Conservation (phyloP, 2,329 filamentous ascomycete species). For the Xylariales sp. region DNA sequence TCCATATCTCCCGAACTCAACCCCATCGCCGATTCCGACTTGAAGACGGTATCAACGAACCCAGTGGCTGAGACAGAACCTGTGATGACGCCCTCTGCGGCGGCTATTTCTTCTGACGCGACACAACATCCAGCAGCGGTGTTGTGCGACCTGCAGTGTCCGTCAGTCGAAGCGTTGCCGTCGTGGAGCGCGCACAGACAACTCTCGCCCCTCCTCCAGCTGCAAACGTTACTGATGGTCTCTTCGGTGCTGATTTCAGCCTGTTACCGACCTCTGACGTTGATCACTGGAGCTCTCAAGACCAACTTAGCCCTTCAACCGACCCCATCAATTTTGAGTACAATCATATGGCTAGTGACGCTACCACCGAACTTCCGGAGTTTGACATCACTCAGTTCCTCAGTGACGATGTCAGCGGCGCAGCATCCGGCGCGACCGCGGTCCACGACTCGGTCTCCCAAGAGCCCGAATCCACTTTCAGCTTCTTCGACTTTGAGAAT, state of each 20-base stretch:
- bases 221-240: constrained; percentile 71
- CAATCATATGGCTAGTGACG: constrained; percentile 74
- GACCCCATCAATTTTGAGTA: constrained; percentile 72
- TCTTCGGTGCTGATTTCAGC: constrained; percentile 77
- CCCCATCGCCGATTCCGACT: constrained; percentile 60
- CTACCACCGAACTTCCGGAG: constrained; percentile 59
- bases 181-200: constrained; percentile 59
- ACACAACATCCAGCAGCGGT: constrained; percentile 99
- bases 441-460: constrained; percentile 61
- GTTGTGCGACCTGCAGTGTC: constrained; percentile 99
- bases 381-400: constrained; percentile 63
- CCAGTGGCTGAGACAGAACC: constrained; percentile 30
- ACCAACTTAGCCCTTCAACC: constrained; percentile 80
- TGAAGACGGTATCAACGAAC: constrained; percentile 46
- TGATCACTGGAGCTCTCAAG: constrained; percentile 82
- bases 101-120: constrained; percentile 77
- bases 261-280: constrained; percentile 74
- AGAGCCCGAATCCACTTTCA: constrained; percentile 64
- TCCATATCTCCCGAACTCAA: constrained; percentile 69
- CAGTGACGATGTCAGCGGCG: constrained; percentile 62
- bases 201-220: constrained; percentile 62
- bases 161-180: constrained; percentile 75
- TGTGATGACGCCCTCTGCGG: constrained; percentile 42
- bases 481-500: constrained; percentile 69
- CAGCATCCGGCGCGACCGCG: constrained; percentile 61